phyloP scores from a whole-genome alignment of 78 protist species.

The Emiliania huxleyi region DNA sequence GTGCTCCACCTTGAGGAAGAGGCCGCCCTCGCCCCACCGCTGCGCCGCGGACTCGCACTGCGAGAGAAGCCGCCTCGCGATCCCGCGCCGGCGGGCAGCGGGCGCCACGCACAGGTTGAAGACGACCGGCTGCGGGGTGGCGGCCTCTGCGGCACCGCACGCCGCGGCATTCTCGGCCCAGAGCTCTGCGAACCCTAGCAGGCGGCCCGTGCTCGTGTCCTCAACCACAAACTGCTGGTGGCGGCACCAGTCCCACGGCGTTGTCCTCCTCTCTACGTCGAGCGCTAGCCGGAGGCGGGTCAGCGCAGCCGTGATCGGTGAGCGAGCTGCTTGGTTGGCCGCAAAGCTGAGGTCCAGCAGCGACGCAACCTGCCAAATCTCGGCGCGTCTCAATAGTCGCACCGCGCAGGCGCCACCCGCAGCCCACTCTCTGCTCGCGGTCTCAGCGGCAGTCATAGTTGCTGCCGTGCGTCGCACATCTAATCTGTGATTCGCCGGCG shows the following conservation, averaged over 20 bases:
- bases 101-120: background rate
- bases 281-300: background rate
- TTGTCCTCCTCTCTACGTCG: background rate
- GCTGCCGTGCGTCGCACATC: too few species aligned
- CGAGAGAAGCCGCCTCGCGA: background rate
- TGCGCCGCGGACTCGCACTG: background rate
- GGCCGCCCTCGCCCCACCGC: background rate
- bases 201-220: background rate
- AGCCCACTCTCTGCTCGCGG: too few species aligned
- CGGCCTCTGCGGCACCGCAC: background rate
- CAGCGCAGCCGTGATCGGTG: background rate
- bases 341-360: background rate
- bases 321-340: background rate
- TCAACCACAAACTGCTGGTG: background rate
- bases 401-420: too few species aligned
- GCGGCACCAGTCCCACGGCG: slow-evolving; percentile 3
- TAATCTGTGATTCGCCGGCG: too few species aligned
- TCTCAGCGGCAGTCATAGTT: too few species aligned
- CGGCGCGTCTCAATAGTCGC: too few species aligned
- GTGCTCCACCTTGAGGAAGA: background rate
- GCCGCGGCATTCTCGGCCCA: background rate
- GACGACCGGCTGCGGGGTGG: background rate
- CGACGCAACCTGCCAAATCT: background rate
- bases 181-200: background rate
- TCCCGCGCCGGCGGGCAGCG: background rate